These are phyloP conservation scores for Clonostachys rhizophaga DNA, from an alignment of 2,329 filamentous ascomycete genomes.

Conservation along the genomic window DNA sequence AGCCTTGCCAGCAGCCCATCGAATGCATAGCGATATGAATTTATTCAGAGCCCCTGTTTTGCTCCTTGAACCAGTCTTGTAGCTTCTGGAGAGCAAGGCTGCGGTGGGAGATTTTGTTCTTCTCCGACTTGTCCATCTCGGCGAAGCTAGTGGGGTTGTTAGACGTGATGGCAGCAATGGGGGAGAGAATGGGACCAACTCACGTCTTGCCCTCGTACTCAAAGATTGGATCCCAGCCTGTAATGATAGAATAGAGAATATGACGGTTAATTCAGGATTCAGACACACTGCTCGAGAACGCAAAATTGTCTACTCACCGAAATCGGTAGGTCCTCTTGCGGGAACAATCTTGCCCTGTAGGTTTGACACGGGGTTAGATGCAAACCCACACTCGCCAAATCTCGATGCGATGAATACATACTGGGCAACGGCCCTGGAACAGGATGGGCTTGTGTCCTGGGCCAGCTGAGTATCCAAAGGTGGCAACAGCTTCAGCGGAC, in stretches of 20 bases:
- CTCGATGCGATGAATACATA: constrained; percentile 28
- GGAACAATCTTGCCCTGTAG: constrained; percentile 71
- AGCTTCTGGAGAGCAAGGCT: constrained; percentile 83
- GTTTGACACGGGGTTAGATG: background rate
- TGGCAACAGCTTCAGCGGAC: constrained; percentile 88
- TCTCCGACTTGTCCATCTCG: constrained; percentile 84
- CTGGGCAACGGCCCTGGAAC: constrained; percentile 86
- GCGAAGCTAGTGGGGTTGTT: constrained; percentile 56
- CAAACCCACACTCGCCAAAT: background rate
- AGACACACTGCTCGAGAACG: background rate
- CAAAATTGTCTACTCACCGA: constrained; percentile 56
- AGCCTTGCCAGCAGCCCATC: no score
- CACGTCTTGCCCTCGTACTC: constrained; percentile 86
- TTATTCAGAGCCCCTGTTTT: constrained; percentile 7
- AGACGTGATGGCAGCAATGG: background rate
- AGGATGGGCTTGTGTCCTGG: constrained; percentile 79
- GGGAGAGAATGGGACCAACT: constrained; percentile 14
- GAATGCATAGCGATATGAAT: no score
- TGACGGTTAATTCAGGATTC: no score
- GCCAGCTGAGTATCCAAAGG: constrained; percentile 86
- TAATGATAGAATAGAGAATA: background rate
- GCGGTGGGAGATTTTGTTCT: constrained; percentile 93
- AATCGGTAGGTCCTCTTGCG: constrained; percentile 72
- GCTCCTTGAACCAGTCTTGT: constrained; percentile 68
- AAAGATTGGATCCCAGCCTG: constrained; percentile 95